phyloP scores from a whole-genome alignment of 139 green algal genomes.

The Gonium pectorale region DNA sequence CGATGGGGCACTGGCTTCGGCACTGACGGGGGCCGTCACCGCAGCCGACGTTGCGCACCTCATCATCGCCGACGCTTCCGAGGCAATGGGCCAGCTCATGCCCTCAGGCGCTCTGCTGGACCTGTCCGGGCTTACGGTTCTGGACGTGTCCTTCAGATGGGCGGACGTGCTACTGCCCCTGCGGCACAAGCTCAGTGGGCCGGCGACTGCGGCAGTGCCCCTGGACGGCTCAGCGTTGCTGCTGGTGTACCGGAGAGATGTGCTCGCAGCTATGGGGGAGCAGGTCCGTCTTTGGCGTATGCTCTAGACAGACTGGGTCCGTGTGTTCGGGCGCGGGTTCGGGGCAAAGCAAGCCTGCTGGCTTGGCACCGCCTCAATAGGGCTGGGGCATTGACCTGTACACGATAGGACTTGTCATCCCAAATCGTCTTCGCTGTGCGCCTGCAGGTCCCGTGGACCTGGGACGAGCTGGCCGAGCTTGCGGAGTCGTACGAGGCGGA shows the following conservation, averaged over 20 bases:
- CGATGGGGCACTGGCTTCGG: no score
- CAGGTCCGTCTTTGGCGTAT: no score
- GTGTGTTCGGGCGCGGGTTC: no score
- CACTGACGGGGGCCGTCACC: no score
- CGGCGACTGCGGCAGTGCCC: not conserved
- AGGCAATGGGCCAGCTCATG: not conserved
- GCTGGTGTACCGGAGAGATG: conserved; percentile 13
- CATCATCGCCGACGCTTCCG: not conserved
- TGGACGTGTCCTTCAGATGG: not conserved
- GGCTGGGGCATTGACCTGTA: no score
- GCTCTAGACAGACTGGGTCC: no score
- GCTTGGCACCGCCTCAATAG: no score
- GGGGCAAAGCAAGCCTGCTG: no score
- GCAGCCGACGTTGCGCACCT: no score
- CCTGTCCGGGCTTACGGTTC: not conserved
- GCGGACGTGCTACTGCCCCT: not conserved
- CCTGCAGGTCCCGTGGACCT: not conserved
- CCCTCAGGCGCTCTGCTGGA: not conserved
- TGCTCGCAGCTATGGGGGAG: not conserved
- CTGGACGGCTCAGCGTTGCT: not conserved
- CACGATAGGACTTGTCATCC: no score
- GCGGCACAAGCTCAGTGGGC: not conserved
- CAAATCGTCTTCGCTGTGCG: no score
- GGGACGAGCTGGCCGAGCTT: not conserved
- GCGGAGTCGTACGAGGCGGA: not conserved